A percentile compares a stretch with the other conserved stretches of the same genome.
These are phyloP conservation scores for Agaricales sp. DNA, from an alignment of 1,284 basidiomycete genomes.

Conservation along the genomic window DNA sequence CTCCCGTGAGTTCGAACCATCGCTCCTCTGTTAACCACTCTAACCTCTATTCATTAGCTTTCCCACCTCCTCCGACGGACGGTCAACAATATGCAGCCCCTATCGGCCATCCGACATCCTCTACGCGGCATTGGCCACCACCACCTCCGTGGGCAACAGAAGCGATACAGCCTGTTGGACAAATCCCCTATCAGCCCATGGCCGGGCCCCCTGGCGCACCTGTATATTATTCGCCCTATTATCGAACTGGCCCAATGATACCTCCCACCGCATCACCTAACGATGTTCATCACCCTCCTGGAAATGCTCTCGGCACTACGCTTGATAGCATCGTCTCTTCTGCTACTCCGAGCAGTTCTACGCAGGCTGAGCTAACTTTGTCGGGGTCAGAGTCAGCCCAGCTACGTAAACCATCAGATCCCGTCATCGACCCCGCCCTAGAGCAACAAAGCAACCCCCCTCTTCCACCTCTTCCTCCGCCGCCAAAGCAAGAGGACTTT, in stretches of 20 bases:
- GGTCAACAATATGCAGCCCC: conserved; percentile 20
- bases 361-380: too few species aligned
- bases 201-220: not conserved
- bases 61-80: conserved; percentile 23
- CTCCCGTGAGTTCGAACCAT: conserved; percentile 16
- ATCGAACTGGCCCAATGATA: not conserved
- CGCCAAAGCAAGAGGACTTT: too few species aligned
- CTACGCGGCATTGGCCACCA: conserved; percentile 38
- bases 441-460: not conserved
- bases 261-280: not conserved
- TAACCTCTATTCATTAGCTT: conserved; percentile 21
- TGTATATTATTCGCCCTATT: not conserved
- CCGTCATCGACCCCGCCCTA: not conserved
- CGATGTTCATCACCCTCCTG: not conserved
- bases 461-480: too few species aligned
- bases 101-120: conserved; percentile 29
- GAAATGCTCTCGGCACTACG: too few species aligned
- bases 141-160: conserved; percentile 22
- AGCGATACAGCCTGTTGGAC: not conserved
- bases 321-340: too few species aligned
- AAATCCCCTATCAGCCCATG: too few species aligned
- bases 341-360: too few species aligned
- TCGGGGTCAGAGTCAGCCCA: too few species aligned
- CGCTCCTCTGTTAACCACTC: conserved; percentile 11
- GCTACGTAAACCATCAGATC: not conserved